Evolutionary conservation across 768 basidiomycete genomes (phyloP).

Genomic region (Trametes elegans): DNA sequence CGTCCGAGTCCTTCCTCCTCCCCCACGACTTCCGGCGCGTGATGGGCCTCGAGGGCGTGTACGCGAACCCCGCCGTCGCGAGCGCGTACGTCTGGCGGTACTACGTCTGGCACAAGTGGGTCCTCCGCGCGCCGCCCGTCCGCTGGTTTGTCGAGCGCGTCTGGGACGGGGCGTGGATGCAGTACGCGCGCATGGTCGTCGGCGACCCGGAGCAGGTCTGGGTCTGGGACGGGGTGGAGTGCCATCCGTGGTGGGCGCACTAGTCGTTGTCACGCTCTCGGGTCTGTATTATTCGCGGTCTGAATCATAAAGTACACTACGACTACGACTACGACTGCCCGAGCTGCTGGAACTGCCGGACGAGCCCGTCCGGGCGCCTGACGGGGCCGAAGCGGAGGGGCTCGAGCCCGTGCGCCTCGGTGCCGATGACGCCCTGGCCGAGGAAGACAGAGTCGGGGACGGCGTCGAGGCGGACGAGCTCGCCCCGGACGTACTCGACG

Average conservation of each 20-base stretch:
- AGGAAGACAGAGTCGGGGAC: slow-evolving; percentile 42
- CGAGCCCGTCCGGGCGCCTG: background rate
- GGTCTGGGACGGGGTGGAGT: slow-evolving; percentile 37
- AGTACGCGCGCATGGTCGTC: slow-evolving; percentile 35
- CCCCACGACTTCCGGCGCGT: slow-evolving; percentile 43
- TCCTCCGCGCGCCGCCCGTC: slow-evolving; percentile 37
- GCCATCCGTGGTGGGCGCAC: slow-evolving; percentile 31
- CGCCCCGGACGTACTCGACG: slow-evolving; percentile 67
- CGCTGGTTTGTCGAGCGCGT: slow-evolving; percentile 41
- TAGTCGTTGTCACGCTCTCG: background rate
- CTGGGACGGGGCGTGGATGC: slow-evolving; percentile 39
- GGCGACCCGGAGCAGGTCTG: slow-evolving; percentile 33
- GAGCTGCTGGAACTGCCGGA: background rate
- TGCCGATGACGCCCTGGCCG: slow-evolving; percentile 33
- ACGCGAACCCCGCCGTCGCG: slow-evolving; percentile 39
- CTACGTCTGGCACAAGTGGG: slow-evolving; percentile 30
- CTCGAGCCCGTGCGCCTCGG: slow-evolving; percentile 33
- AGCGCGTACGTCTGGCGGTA: slow-evolving; percentile 35
- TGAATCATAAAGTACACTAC: background rate
- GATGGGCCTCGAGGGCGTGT: slow-evolving; percentile 37
- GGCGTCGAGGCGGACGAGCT: slow-evolving; percentile 64
- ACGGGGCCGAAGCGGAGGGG: slow-evolving; percentile 32
- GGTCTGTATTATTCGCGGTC: slow-evolving; percentile 6
- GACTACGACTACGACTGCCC: background rate
- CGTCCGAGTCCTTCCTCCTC: slow-evolving; percentile 40